Percentiles rank a stretch among this genome's conserved stretches.
phyloP scores from a whole-genome alignment of 2,329 filamentous ascomycete species.

The Calonectria pteridis region DNA sequence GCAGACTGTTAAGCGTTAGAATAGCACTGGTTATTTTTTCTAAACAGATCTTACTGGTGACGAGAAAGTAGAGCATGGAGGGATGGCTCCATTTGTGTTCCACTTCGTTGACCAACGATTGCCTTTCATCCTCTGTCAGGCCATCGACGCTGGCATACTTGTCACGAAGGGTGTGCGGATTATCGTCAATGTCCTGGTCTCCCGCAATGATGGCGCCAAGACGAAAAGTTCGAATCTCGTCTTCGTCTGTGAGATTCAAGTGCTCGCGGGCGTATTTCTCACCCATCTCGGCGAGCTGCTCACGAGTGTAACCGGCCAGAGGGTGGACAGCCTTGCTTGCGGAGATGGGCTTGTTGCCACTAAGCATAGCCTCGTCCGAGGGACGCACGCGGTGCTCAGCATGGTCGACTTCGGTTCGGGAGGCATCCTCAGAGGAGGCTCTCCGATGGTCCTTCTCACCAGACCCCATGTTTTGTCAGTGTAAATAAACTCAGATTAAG shows the following conservation, averaged over 20 bases:
- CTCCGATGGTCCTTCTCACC: constrained; percentile 24
- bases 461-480: constrained; percentile 1
- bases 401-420: constrained; percentile 28
- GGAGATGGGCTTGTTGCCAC: constrained; percentile 20
- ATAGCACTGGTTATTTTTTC: neutral
- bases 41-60: constrained; percentile 56
- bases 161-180: constrained; percentile 27
- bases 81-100: constrained; percentile 79
- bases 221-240: constrained; percentile 70
- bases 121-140: constrained; percentile 69
- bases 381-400: constrained; percentile 22
- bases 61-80: constrained; percentile 72
- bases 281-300: constrained; percentile 67
- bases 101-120: constrained; percentile 70
- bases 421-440: constrained; percentile 21
- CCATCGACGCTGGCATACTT: constrained; percentile 63
- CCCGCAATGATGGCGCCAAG: constrained; percentile 71
- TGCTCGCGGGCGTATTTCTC: constrained; percentile 66
- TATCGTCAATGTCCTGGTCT: constrained; percentile 53
- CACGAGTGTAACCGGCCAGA: constrained; percentile 53
- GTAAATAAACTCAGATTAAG: neutral
- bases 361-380: constrained; percentile 23
- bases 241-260: constrained; percentile 66
- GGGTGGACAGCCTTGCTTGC: constrained; percentile 46
- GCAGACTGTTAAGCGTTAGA: constrained; percentile 56